Conservation (phyloP, 495 filamentous ascomycete genomes). For the Annulohypoxylon maeteangense region DNA sequence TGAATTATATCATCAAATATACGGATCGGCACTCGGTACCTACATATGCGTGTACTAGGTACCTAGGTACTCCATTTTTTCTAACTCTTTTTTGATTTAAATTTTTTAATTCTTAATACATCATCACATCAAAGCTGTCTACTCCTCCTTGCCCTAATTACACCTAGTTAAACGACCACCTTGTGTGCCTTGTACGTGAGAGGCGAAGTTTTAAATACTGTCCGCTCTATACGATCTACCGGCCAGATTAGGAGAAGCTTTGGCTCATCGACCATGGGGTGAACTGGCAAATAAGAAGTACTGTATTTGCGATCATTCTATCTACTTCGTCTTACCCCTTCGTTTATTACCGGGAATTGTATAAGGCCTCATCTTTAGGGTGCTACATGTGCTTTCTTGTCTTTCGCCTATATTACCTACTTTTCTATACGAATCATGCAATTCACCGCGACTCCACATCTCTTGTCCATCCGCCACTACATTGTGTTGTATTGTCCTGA, state of each 20-base stretch:
- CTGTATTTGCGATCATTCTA: background rate
- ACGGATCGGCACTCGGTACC: no score
- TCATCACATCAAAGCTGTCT: background rate
- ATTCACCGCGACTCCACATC: conserved; percentile 14
- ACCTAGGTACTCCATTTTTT: background rate
- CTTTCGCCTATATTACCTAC: background rate
- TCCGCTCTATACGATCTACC: background rate
- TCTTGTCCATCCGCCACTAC: conserved; percentile 3
- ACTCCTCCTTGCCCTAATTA: background rate
- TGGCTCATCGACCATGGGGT: conserved; percentile 28
- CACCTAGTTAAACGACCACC: background rate
- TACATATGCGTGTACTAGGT: no score
- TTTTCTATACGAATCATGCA: conserved; percentile 19
- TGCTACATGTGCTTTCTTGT: conserved; percentile 17
- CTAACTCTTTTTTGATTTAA: background rate
- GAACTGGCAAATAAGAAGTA: background rate
- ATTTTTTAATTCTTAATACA: background rate
- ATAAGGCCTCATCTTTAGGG: background rate
- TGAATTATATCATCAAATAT: background rate
- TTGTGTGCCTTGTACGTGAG: background rate
- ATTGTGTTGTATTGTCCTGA: background rate
- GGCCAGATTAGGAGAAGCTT: background rate
- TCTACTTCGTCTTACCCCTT: background rate
- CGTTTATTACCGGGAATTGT: background rate
- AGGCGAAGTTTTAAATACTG: background rate